Conservation (phyloP, 352 stramenopile species). For the Thraustotheca clavata region DNA sequence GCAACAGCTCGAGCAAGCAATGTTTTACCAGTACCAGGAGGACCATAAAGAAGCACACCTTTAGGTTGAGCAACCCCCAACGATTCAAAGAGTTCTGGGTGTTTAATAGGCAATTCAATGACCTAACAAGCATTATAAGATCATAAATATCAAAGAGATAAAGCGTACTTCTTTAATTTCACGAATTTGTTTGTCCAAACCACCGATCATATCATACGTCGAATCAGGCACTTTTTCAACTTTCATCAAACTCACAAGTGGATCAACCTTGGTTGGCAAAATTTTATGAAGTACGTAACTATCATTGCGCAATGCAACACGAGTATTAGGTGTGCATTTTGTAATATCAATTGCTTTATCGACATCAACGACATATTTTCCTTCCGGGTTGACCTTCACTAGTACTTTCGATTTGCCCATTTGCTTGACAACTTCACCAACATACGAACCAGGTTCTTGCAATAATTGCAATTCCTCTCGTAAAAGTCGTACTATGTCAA, state of each 20-base stretch:
- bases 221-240: conserved; percentile 99
- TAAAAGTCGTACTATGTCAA: conserved; percentile 87
- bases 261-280: conserved; percentile 96
- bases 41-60: conserved; percentile 92
- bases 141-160: neutral
- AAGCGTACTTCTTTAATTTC: conserved; percentile 96
- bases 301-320: conserved; percentile 98
- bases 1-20: conserved; percentile 96
- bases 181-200: conserved; percentile 98
- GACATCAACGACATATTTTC: conserved; percentile 99
- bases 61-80: conserved; percentile 98
- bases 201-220: conserved; percentile 99
- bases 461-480: conserved; percentile 98
- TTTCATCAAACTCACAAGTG: conserved; percentile 91
- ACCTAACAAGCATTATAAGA: conserved; percentile 42
- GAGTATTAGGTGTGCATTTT: conserved; percentile 97
- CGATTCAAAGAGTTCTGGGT: conserved; percentile 98
- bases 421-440: conserved; percentile 99
- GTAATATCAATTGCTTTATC: conserved; percentile 95
- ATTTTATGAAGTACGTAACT: conserved; percentile 99
- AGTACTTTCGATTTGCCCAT: conserved; percentile 99
- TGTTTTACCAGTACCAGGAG: conserved; percentile 98
- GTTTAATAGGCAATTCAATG: conserved; percentile 99
- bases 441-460: conserved; percentile 97
- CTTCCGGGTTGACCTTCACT: conserved; percentile 98